A percentile compares a stretch with the other conserved stretches of the same genome.
phyloP scores from a whole-genome alignment of 352 stramenopile species.

The Globisporangium camurandrum region DNA sequence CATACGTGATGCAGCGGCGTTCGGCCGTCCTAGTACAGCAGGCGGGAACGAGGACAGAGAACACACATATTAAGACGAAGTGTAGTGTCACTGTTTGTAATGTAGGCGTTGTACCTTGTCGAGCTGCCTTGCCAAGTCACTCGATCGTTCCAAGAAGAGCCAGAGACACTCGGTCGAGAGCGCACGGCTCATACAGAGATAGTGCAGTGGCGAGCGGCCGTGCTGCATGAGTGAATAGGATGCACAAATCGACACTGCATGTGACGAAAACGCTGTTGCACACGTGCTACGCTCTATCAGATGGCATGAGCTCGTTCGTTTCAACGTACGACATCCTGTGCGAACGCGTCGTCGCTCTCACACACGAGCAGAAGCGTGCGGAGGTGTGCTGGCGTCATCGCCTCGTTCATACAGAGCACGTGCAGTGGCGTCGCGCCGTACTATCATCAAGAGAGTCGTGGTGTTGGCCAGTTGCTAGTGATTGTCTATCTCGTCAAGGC shows the following conservation, averaged over 20 bases:
- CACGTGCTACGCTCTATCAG: not conserved
- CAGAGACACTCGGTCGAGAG: constrained; percentile 55
- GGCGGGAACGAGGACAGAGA: not conserved
- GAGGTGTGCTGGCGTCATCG: constrained; percentile 25
- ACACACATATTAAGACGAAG: not conserved
- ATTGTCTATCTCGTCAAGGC: not conserved
- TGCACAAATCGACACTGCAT: not conserved
- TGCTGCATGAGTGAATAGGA: constrained; percentile 22
- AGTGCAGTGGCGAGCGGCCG: constrained; percentile 55
- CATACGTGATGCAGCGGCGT: constrained; percentile 60
- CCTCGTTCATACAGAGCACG: constrained; percentile 58
- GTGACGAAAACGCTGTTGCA: too few species aligned
- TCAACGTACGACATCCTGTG: constrained; percentile 27
- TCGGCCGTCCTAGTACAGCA: constrained; percentile 30
- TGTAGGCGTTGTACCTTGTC: constrained; percentile 25
- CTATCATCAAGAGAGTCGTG: constrained; percentile 11
- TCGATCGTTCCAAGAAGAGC: constrained; percentile 60
- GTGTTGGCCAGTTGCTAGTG: not conserved
- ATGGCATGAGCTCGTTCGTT: not conserved
- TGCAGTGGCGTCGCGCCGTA: constrained; percentile 55
- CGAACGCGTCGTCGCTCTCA: constrained; percentile 27
- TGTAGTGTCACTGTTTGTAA: not conserved
- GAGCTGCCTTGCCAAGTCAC: constrained; percentile 41
- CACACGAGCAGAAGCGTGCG: constrained; percentile 34
- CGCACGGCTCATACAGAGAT: constrained; percentile 52